Conservation (phyloP, 768 basidiomycete genomes). For the Neoboletus subvelutipes region DNA sequence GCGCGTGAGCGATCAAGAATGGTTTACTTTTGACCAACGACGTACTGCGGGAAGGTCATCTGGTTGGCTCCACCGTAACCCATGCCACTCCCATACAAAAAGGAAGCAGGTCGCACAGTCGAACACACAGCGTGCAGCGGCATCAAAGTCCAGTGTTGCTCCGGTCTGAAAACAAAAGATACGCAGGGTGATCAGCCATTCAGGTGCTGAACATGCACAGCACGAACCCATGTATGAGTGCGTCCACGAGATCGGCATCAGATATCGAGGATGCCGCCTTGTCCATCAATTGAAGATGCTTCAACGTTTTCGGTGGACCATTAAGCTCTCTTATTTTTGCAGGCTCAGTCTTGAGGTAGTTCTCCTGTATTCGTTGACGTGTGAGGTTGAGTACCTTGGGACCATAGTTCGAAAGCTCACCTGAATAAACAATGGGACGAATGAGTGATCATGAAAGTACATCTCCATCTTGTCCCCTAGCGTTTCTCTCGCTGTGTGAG, state of each 20-base stretch:
- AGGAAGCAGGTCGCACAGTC: conserved; percentile 83
- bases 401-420: conserved; percentile 37
- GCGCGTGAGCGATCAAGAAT: neutral
- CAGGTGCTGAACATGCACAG: neutral
- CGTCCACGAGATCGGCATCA: conserved; percentile 91
- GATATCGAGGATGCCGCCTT: conserved; percentile 91
- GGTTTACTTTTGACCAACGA: conserved; percentile 9
- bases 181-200: neutral
- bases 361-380: conserved; percentile 64
- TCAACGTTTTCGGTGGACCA: conserved; percentile 65
- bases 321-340: conserved; percentile 53
- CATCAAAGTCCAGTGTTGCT: conserved; percentile 96
- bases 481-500: conserved; percentile 73
- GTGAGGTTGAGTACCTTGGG: neutral
- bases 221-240: conserved; percentile 84
- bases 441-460: conserved; percentile 95
- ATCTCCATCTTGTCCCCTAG: conserved; percentile 91
- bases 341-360: conserved; percentile 87
- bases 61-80: conserved; percentile 66
- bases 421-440: conserved; percentile 94
- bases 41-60: conserved; percentile 84
- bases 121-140: conserved; percentile 92
- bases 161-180: conserved; percentile 51
- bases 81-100: conserved; percentile 69
- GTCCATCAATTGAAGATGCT: conserved; percentile 78